phyloP scores from a whole-genome alignment of 2,329 filamentous ascomycete species.

The Aspergillus pseudonomiae region DNA sequence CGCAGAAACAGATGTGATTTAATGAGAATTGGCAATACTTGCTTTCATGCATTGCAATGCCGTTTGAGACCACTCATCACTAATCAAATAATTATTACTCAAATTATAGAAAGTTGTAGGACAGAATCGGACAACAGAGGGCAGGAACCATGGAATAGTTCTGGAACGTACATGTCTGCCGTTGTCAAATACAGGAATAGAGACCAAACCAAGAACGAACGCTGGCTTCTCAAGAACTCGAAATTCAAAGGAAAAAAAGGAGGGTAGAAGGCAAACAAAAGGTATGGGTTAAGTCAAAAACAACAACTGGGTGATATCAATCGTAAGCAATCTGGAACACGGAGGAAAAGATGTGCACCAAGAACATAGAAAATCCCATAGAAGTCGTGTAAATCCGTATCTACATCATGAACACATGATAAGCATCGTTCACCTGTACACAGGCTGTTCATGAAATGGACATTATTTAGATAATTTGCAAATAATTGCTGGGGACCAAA shows the following conservation, averaged over 20 bases:
- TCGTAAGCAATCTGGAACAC: slow-evolving; percentile 1
- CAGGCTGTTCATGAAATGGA: slow-evolving; percentile 30
- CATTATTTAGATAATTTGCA: slow-evolving; percentile 57
- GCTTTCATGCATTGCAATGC: not conserved
- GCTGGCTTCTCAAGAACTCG: not conserved
- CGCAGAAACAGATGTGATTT: not conserved
- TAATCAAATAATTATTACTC: not conserved
- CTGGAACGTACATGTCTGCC: not conserved
- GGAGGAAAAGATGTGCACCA: slow-evolving; percentile 8
- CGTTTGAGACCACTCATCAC: not conserved
- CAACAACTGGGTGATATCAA: slow-evolving; percentile 3
- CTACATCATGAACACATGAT: slow-evolving; percentile 25
- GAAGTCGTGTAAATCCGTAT: slow-evolving; percentile 19
- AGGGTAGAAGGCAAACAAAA: not conserved
- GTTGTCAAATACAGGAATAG: not conserved
- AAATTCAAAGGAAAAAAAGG: not conserved
- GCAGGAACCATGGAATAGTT: not conserved
- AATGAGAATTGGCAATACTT: not conserved
- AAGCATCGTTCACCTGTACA: slow-evolving; percentile 10
- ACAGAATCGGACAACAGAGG: not conserved
- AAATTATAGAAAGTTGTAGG: not conserved
- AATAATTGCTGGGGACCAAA: slow-evolving; percentile 68
- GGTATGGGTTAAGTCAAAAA: slow-evolving; percentile 20
- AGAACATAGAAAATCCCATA: slow-evolving; percentile 8
- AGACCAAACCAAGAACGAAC: not conserved